Base-by-base conservation (phyloP, 2,329 filamentous ascomycete species). In the Chalara sp. region DNA sequence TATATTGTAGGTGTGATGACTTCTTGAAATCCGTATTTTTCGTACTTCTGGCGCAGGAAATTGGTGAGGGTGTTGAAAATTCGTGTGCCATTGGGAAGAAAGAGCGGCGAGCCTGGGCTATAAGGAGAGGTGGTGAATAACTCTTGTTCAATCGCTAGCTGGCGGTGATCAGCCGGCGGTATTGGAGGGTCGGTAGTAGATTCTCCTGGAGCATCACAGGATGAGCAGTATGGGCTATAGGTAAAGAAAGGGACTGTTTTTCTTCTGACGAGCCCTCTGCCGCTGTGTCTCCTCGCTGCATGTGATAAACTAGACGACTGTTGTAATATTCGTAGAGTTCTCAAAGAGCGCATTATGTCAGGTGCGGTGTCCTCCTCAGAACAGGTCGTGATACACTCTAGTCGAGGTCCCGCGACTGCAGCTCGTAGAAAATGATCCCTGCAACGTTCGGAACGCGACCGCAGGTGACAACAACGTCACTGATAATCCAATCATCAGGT, bases 1-100 rank as follows among this genome's bases (percentile, higher is more conserved):
- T 93, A 95, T 63, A 95, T 93, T 46, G 84, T 93, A 2, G 90
- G 89, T 6, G 89, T 93, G 60, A 95, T 83, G 57, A 95, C 89
- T 67, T 95, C 89, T 58, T 90, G 79, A 65, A 92, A 95, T 53
- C 89, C 89, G 68, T 92, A 93, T 56, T 83, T 80, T 30, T 85
- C 80, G 63, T 95, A 95, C 65, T 95, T 89, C 53, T 84, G 83
- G 56, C 89, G 86, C 50, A 95, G 76, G 64, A 93, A 95, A 42
- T 84, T 78, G 53, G 89, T 81, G 28, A 95, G 80, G 49, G 88
- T 86, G 65, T 93, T 91, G 72, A 95, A 90, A 59, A 95, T 80
- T 51, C 83, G 82, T 0, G 89, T 78, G 57, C 90, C 90, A 64
- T 89, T 85, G 28, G 89, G 89, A 5, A 91, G 77, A 62, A 95